Evolutionary conservation across 2,329 filamentous ascomycete genomes (phyloP), one percentile per base, ranked within the genome.

Genomic region (Paramyrothecium roridum): DNA sequence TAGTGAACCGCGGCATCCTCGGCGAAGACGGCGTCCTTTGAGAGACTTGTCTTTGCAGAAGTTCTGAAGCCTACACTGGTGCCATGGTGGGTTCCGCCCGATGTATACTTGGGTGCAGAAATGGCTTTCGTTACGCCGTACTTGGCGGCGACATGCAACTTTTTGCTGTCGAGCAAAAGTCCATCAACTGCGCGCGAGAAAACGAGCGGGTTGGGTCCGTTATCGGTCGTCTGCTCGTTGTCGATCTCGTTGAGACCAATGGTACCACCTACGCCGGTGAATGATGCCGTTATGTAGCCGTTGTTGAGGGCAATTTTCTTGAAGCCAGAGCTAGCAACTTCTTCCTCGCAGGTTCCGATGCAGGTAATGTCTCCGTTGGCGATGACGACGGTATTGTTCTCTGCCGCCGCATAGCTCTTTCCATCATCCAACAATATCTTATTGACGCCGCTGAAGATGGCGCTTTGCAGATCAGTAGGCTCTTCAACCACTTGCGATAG

Each of bases 231-330:
- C 8, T 72, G 65, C 58, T 89, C 87, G 4, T 76, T 76, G 55
- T 82, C 79, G 53, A 90, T 88, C 53, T 83, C 85, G 58, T 81
- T 81, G 8, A 90, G 76, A 1, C 87, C 87, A 1, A 90, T 70
- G 1, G 73, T 73, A 3, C 83, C 81, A 1, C 81, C 85, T 30
- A 88, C 82, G 2, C 81, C 83, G 3, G 83, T 86, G 57, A 88
- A 80, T 1, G 84, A 76, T 7, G 80, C 75, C 7, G 81, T 80
- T n/a, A 89, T 63, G 62, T 88, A 77, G 1, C 86, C 87, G 59
- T 89, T 78, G 20, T 75, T 63, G 7, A 89, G 75, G 8, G 72
- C 54, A 23, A 89, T 67, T 2, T 74, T 64, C 49, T 70, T 69
- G 54, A 66, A 64, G 6, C 70, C 70, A 2, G 68, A 60, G 2